phyloP scores from a whole-genome alignment of 352 stramenopile genomes.

The Phytophthora foliorum region DNA sequence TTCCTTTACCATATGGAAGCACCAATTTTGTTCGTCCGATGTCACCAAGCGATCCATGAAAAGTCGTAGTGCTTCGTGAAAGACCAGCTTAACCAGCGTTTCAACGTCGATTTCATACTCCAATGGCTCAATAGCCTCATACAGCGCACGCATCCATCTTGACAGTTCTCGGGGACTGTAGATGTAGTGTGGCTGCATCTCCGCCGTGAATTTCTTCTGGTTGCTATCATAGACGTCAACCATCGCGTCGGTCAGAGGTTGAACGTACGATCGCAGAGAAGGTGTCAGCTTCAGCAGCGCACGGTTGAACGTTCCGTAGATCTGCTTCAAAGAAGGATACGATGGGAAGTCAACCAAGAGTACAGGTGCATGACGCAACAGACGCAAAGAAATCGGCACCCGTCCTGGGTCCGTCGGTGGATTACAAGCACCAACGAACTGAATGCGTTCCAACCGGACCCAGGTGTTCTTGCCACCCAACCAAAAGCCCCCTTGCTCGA shows the following conservation, averaged over 20 bases:
- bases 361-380: slow-evolving; percentile 98
- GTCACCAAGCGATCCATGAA: slow-evolving; percentile 99
- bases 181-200: slow-evolving; percentile 99
- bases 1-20: slow-evolving; percentile 90
- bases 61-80: slow-evolving; percentile 98
- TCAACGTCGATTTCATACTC: slow-evolving; percentile 96
- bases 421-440: slow-evolving; percentile 99
- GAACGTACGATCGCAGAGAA: slow-evolving; percentile 96
- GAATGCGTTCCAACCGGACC: slow-evolving; percentile 94
- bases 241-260: slow-evolving; percentile 99
- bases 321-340: slow-evolving; percentile 96
- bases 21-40: slow-evolving; percentile 97
- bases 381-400: slow-evolving; percentile 96
- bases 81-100: slow-evolving; percentile 98
- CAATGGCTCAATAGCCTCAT: slow-evolving; percentile 97
- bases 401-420: slow-evolving; percentile 99
- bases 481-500: slow-evolving; percentile 97
- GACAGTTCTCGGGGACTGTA: slow-evolving; percentile 99
- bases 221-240: slow-evolving; percentile 99
- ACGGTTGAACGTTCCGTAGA: slow-evolving; percentile 99
- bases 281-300: slow-evolving; percentile 99
- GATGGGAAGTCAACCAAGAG: slow-evolving; percentile 99
- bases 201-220: slow-evolving; percentile 95
- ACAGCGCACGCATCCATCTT: slow-evolving; percentile 99
- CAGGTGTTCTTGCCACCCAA: slow-evolving; percentile 90